Base-by-base conservation (phyloP, 495 filamentous ascomycete genomes). In the Opeltia flavorubescens region DNA sequence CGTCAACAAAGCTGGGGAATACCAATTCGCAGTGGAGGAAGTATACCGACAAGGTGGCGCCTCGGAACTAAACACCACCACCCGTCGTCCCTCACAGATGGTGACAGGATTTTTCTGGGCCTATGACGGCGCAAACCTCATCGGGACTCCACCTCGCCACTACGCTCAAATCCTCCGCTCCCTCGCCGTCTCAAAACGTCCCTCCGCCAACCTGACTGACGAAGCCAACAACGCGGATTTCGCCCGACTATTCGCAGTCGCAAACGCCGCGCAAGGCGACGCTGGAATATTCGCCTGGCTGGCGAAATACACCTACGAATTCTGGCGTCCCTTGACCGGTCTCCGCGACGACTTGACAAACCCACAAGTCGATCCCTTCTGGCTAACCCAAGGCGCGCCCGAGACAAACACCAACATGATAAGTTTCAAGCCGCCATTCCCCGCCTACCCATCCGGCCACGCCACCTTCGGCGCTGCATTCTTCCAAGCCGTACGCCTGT, bases 211-310 rank as follows among this genome's bases (percentile, higher is more conserved):
- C 9, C 7, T 43, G 20, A 47, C 47, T 1, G 49, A 46, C 28
- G 62, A 65, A 26, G 45, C 33, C n/a, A 61, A 52, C 50, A 64
- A 64, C 45, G 62, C 62, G 17, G 57, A 64, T 27, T 64, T 64
- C 38, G 58, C 53, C 0, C 62, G 62, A 4, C 46, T 62, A 9
- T 56, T 65, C 30, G 56, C 60, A 9, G 51, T 65, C 9, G 46
- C 47, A 27, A 64, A 64, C 43, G 49, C 48, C 42, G 52, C 54
- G 5, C 49, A 61, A 43, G 62, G 55, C 12, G 60, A 65, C 48
- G 62, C 62, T 1, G 62, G 62, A 15, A 58, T 64, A 43, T 62
- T 61, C 49, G 46, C 57, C 47, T 65, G 60, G 62, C 55, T 44
- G 7, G 56, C 55, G 20, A 65, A 65, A 36, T 64, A 56, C 42